Evolutionary conservation across 345 rosid species (phyloP).

Genomic region (Linum lewisii): DNA sequence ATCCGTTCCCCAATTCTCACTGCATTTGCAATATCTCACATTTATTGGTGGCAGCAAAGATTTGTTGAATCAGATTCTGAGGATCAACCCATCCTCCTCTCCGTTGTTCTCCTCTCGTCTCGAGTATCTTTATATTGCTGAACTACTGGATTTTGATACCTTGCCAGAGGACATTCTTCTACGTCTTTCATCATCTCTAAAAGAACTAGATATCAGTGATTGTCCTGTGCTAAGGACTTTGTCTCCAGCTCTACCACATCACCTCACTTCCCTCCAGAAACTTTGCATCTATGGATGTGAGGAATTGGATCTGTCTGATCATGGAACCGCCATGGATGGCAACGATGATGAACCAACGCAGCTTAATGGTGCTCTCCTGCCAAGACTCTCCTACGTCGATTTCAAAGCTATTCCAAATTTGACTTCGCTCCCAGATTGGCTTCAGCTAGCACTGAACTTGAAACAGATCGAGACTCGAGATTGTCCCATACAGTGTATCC

Average conservation of each 20-base stretch:
- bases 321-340: not conserved
- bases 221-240: not conserved
- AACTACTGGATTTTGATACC: not conserved
- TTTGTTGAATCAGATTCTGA: not conserved
- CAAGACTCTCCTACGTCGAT: not conserved
- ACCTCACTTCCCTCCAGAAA: not conserved
- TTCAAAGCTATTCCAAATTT: not conserved
- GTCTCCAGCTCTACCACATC: not conserved
- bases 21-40: slow-evolving; percentile 6
- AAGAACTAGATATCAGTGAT: not conserved
- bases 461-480: not conserved
- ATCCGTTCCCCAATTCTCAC: slow-evolving; percentile 9
- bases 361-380: not conserved
- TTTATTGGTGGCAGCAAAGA: not conserved
- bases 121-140: not conserved
- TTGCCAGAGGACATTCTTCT: not conserved
- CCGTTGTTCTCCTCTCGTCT: not conserved
- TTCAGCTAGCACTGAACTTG: not conserved
- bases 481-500: not conserved
- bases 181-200: not conserved
- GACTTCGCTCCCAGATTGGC: not conserved
- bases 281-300: not conserved
- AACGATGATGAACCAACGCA: not conserved
- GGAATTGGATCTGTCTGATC: not conserved
- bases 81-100: not conserved